Conservation (phyloP, 179 eudicot genomes). For the Beta lomatogona region DNA sequence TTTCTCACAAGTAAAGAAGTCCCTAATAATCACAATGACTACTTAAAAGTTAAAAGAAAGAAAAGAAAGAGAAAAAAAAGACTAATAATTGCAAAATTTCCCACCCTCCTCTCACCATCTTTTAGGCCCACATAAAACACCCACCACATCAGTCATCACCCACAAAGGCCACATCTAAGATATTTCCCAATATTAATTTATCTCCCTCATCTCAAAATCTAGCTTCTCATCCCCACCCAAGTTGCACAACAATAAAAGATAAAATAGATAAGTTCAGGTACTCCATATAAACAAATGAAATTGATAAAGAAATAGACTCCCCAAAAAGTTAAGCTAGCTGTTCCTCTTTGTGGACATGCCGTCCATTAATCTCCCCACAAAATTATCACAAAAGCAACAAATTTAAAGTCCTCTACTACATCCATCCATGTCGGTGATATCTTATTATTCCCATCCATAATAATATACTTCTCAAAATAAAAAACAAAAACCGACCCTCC, state of each 20-base stretch:
- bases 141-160: constrained; percentile 22
- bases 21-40: no score
- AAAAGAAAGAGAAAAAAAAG: background rate
- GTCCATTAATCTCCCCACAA: constrained; percentile 35
- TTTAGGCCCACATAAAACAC: constrained; percentile 4
- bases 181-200: background rate
- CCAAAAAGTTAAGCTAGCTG: constrained; percentile 9
- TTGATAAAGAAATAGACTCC: background rate
- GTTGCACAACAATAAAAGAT: background rate
- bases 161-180: constrained; percentile 11
- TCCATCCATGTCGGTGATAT: constrained; percentile 50
- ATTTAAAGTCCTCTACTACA: constrained; percentile 16
- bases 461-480: no score
- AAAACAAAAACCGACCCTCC: background rate
- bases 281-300: background rate
- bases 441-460: constrained; percentile 24
- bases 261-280: constrained; percentile 5
- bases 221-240: constrained; percentile 15
- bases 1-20: no score
- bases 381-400: background rate
- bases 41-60: no score
- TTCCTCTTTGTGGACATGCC: constrained; percentile 40
- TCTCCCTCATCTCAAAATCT: background rate
- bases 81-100: constrained; percentile 6
- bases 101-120: background rate